Conservation (phyloP, 2,329 filamentous ascomycete species). For the Lasiodiplodia sp. region DNA sequence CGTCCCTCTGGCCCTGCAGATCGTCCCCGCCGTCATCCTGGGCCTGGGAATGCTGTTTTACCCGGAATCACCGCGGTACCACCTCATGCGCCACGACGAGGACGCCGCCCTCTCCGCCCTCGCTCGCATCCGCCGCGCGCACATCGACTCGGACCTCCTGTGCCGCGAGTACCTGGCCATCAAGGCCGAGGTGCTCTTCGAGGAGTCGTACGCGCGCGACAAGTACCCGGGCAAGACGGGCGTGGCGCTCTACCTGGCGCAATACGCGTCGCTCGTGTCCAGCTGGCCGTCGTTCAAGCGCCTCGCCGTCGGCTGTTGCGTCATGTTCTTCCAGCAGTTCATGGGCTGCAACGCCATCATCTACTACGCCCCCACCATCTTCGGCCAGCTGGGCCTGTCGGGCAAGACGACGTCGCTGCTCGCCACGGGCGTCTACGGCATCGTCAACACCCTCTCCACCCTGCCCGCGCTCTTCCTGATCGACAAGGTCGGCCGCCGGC, state of each 20-base stretch:
- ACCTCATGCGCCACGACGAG: slow-evolving; percentile 75
- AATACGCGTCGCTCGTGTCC: slow-evolving; percentile 46
- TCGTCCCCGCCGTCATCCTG: slow-evolving; percentile 78
- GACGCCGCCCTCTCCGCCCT: slow-evolving; percentile 67
- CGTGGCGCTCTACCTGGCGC: not conserved
- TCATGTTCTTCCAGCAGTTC: slow-evolving; percentile 51
- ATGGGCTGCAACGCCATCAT: slow-evolving; percentile 57
- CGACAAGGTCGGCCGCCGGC: slow-evolving; percentile 61
- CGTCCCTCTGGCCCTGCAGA: slow-evolving; percentile 78
- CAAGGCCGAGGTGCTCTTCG: slow-evolving; percentile 18
- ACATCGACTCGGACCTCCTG: slow-evolving; percentile 73
- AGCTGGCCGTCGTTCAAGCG: slow-evolving; percentile 39
- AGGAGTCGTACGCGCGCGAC: slow-evolving; percentile 33
- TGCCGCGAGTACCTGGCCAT: slow-evolving; percentile 62
- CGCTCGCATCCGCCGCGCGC: slow-evolving; percentile 72
- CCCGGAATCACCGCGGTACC: slow-evolving; percentile 84
- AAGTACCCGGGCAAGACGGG: slow-evolving; percentile 41
- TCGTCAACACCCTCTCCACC: slow-evolving; percentile 63
- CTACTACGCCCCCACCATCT: slow-evolving; percentile 58
- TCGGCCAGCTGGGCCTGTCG: slow-evolving; percentile 51
- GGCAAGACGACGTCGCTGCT: slow-evolving; percentile 43
- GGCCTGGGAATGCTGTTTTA: slow-evolving; percentile 72
- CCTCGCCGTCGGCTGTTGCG: slow-evolving; percentile 9
- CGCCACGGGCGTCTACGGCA: slow-evolving; percentile 62
- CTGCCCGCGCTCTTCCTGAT: slow-evolving; percentile 62